Evolutionary conservation across 2,329 filamentous ascomycete genomes (phyloP).

Genomic region (Ophiostoma fasciatum): DNA sequence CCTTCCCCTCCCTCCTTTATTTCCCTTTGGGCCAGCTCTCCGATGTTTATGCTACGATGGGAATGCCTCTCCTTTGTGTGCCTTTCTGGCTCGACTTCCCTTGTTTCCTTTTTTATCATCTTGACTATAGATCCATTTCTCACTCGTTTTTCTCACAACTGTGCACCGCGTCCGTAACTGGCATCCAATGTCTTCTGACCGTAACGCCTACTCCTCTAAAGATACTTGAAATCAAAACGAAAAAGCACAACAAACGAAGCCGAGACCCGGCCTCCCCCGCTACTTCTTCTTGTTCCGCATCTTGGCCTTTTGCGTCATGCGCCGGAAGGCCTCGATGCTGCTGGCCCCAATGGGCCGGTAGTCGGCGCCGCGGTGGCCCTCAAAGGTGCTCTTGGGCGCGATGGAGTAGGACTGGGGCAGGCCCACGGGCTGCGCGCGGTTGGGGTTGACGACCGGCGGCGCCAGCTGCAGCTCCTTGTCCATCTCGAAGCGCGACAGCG

Average conservation of each 20-base stretch:
- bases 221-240: neutral
- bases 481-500: conserved; percentile 26
- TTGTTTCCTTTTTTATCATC: too few species aligned
- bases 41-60: too few species aligned
- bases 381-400: conserved; percentile 47
- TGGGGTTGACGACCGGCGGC: conserved; percentile 33
- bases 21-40: too few species aligned
- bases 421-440: conserved; percentile 40
- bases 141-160: too few species aligned
- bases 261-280: neutral
- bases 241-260: neutral
- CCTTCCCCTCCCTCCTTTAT: too few species aligned
- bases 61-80: too few species aligned
- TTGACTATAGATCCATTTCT: too few species aligned
- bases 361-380: conserved; percentile 31
- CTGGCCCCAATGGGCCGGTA: conserved; percentile 47
- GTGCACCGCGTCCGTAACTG: too few species aligned
- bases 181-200: too few species aligned
- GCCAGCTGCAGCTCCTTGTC: conserved; percentile 45
- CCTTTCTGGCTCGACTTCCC: too few species aligned
- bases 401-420: conserved; percentile 44
- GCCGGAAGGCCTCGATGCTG: conserved; percentile 49
- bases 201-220: too few species aligned
- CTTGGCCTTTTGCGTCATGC: conserved; percentile 49
- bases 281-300: conserved; percentile 14